Conservation (phyloP, 148 eudicot genomes). For the Diospyros kaki region DNA sequence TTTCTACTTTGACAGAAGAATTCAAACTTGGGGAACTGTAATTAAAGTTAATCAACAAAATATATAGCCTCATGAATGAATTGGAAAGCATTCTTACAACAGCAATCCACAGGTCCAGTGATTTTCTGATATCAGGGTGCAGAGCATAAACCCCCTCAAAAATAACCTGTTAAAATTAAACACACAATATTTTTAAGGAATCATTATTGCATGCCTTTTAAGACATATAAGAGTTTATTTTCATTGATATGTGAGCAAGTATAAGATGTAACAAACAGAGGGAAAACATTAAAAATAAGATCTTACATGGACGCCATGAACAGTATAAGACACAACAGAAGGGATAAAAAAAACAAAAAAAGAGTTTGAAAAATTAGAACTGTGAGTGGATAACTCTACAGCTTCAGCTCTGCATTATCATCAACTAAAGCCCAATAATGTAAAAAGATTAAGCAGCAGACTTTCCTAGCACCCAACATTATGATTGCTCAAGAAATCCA, state of each 20-base stretch:
- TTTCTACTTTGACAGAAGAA: conserved; percentile 5
- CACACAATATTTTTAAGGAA: conserved; percentile 5
- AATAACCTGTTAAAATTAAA: conserved; percentile 56
- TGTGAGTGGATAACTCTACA: neutral
- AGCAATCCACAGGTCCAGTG: conserved; percentile 95
- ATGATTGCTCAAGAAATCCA: neutral
- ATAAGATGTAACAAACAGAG: too few relatives aligned
- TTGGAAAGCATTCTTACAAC: conserved; percentile 65
- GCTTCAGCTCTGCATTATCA: conserved; percentile 1
- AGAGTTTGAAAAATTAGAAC: neutral
- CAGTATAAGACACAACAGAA: too few relatives aligned
- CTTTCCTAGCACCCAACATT: conserved; percentile 2
- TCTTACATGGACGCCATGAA: too few relatives aligned
- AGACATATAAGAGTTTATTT: neutral
- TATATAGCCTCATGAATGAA: neutral
- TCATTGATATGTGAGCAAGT: too few relatives aligned
- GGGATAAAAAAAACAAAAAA: neutral
- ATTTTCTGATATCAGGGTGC: conserved; percentile 88
- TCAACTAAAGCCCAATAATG: neutral
- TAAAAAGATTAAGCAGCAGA: neutral
- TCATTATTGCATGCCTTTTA: neutral
- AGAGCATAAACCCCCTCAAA: conserved; percentile 98
- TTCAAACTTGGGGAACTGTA: neutral
- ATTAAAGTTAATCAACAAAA: conserved; percentile 5
- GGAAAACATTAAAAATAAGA: too few relatives aligned